These are phyloP conservation scores for Chrysosporium queenslandicum DNA, from an alignment of 2,329 filamentous ascomycete species.

Conservation along the genomic window DNA sequence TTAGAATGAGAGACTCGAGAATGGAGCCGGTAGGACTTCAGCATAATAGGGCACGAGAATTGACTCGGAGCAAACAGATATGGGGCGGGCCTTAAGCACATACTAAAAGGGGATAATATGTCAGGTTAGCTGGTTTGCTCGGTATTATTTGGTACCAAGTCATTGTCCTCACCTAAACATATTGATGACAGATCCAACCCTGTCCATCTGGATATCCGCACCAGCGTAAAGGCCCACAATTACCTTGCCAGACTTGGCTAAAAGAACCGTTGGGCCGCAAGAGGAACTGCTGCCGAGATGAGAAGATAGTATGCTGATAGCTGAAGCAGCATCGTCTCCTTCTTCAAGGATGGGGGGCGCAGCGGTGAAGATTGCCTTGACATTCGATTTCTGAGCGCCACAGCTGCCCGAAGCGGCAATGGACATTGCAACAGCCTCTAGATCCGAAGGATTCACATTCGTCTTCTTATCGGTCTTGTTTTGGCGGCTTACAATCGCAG, in stretches of 20 bases:
- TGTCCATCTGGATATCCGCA: slow-evolving; percentile 6
- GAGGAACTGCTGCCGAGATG: slow-evolving; percentile 2
- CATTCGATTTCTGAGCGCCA: background rate
- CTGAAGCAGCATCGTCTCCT: background rate
- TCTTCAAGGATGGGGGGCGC: background rate
- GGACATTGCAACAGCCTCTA: background rate
- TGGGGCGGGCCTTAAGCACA: too few relatives aligned
- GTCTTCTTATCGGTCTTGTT: background rate
- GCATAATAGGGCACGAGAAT: too few relatives aligned
- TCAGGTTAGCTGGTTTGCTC: background rate
- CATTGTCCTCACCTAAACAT: background rate
- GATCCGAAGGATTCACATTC: background rate
- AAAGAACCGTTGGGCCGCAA: slow-evolving; percentile 10
- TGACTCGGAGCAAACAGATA: too few relatives aligned
- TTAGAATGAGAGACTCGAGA: background rate
- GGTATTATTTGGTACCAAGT: background rate
- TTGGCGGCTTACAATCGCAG: background rate
- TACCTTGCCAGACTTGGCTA: slow-evolving; percentile 9
- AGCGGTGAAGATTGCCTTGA: background rate
- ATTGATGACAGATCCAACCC: background rate
- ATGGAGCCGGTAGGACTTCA: too few relatives aligned
- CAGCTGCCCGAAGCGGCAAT: background rate
- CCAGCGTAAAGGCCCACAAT: slow-evolving; percentile 14
- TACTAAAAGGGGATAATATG: background rate
- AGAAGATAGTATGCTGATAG: background rate